phyloP scores from a whole-genome alignment of 495 filamentous ascomycete genomes.

The Annulohypoxylon nitens region DNA sequence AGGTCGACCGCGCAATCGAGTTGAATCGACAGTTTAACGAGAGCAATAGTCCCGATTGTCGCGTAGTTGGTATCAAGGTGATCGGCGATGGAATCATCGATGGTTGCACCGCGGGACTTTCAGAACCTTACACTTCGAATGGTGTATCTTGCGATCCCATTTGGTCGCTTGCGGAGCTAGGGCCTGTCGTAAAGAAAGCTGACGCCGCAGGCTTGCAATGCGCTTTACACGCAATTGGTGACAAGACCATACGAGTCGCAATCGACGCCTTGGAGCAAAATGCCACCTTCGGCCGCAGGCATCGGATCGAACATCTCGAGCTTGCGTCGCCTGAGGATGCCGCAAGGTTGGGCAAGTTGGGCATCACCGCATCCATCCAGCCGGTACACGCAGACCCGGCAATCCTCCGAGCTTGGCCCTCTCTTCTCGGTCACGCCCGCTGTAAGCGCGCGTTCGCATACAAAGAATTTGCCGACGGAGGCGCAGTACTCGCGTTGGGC shows the following conservation, averaged over 20 bases:
- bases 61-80: conserved; percentile 74
- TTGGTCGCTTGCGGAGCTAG: conserved; percentile 66
- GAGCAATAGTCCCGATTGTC: conserved; percentile 63
- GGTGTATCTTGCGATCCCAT: conserved; percentile 63
- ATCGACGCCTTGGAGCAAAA: conserved; percentile 67
- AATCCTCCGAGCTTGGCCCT: conserved; percentile 71
- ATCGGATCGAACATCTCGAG: conserved; percentile 74
- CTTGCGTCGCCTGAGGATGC: conserved; percentile 67
- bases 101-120: conserved; percentile 73
- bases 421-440: conserved; percentile 65
- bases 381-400: conserved; percentile 74
- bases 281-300: conserved; percentile 61
- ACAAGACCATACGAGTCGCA: conserved; percentile 67
- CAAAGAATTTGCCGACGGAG: conserved; percentile 67
- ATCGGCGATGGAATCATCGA: conserved; percentile 78
- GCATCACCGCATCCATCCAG: conserved; percentile 74
- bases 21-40: conserved; percentile 63
- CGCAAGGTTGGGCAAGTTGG: conserved; percentile 63
- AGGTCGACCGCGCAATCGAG: conserved; percentile 72
- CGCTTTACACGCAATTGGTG: conserved; percentile 76
- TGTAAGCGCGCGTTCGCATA: conserved; percentile 72
- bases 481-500: conserved; percentile 68
- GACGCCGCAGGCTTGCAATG: conserved; percentile 69
- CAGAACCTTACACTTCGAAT: conserved; percentile 70
- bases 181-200: conserved; percentile 67